Base-by-base conservation (phyloP, 352 stramenopile species). In the Albugo candida region DNA sequence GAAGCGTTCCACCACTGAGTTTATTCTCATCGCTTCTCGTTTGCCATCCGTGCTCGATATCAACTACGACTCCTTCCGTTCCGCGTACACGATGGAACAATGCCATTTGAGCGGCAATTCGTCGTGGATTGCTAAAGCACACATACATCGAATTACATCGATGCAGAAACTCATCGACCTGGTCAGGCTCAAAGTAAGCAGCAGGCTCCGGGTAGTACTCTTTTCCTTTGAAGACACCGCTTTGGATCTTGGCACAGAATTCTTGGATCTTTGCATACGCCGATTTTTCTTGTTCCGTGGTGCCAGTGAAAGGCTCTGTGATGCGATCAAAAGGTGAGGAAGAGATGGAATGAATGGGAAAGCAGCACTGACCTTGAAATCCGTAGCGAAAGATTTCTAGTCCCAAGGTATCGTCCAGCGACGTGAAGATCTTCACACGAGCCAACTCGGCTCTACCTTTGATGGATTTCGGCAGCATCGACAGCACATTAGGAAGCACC, bases 361-460 rank as follows among this genome's bases (percentile, higher is more conserved):
- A 42, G 14, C 0, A 1, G 13, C 24, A 54, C 50, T 41, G 41
- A 59, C 52, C 47, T 54, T 89, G 76, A 41, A 72, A 56, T 19
- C 73, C 76, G 40, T 83, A 89, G 54, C 70, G 73, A 59, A 94
- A 94, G 35, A 93, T 80, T 50, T 92, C 76, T 37, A 94, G 61
- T 5, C 72, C 77, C 4, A 94, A 58, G 19, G 69, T 85, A 45
- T 87, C 73, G 49, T 94, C 81, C 6, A 83, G 46, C 13, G 81
- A 76, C 44, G 78, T 88, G 61, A 93, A 94, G 56, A 92, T 84
- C 70, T 94, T 92, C 59, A 94, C 81, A 53, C 81, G 72, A 14
- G 75, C 67, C 11, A 89, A 63, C 42, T 76, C 65, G 3, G 58
- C 68, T 31, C 24, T 8, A 53, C 61, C 63, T 52, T 83, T 63